Base-by-base conservation (phyloP, 169 alveolate species). In the Besnoitia besnoiti region DNA sequence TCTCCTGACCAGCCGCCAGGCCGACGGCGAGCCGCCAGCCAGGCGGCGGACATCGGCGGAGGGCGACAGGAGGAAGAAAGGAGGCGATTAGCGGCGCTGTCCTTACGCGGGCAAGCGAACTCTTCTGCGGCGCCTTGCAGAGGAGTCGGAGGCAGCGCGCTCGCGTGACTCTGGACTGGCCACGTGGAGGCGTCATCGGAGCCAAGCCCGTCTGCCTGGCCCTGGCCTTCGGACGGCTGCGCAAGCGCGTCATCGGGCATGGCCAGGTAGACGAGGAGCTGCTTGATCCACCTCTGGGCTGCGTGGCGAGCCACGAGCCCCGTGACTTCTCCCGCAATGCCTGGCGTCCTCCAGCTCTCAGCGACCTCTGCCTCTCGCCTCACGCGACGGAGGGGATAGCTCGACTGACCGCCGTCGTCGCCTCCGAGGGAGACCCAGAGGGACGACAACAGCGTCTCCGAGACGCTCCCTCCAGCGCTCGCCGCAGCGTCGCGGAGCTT, bases 261-360 rank as follows among this genome's bases (percentile, higher is more conserved):
- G 59, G 35, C 76, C 50, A 33, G 89, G 37, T 30, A 35, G 30
- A 84, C 16, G 75, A 76, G 47, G 24, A 90, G 82, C n/a, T 61
- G 85, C 90, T 37, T 10, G 8, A 90, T 50, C 93, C 89, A 77
- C 55, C 40, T 24, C 62, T 90, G 82, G 0, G 93, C 90, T n/a
- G 94, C 94, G 21, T 79, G 94, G 39, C 94, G 85, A 2, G 94
- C 90, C 47, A 90, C n/a, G 40, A 79, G 77, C 4, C 90, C 94
- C 33, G 94, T 87, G 21, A 90, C 94, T 7, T 67, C 87, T 2
- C 87, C 94, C 5, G 94, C 94, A 33, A 55, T 21, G 30, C 67
- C 67, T 19, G 67, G 67, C 67, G 67, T 16, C 33, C n/a, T 0
- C 14, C 55, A 5, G 67, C 27, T 10, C 30, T 5, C 67, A n/a